phyloP scores from a whole-genome alignment of 78 protist species.

The Blattamonas nauphoetae region DNA sequence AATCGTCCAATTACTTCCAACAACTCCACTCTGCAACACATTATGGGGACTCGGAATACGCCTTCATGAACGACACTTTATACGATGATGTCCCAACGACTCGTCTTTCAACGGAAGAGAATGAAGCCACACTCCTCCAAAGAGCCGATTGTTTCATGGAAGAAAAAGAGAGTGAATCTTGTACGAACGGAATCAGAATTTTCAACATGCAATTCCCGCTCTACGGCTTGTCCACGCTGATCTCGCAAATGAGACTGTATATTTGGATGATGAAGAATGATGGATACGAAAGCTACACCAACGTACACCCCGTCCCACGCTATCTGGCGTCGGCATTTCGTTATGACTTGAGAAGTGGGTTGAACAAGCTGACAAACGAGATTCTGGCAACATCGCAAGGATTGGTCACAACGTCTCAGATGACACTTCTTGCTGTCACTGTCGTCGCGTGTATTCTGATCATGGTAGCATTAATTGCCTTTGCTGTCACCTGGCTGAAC shows the following conservation, averaged over 20 bases:
- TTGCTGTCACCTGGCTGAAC: not conserved
- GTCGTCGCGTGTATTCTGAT: not conserved
- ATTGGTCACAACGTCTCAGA: not conserved
- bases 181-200: not conserved
- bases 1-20: not conserved
- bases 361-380: not conserved
- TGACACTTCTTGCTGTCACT: not conserved
- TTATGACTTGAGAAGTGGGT: not conserved
- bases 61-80: not conserved
- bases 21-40: not conserved
- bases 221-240: not conserved
- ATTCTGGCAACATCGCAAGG: not conserved
- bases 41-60: not conserved
- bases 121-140: not conserved
- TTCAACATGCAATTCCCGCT: not conserved
- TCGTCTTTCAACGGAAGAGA: not conserved
- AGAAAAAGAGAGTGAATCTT: not conserved
- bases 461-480: not conserved
- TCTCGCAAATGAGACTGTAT: not conserved
- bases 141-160: not conserved
- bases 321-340: not conserved
- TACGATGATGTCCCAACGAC: not conserved
- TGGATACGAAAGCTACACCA: not conserved
- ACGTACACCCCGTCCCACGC: not conserved
- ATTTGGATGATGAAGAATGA: not conserved